Conservation (phyloP, 2,329 filamentous ascomycete species). For the Colletotrichum gigasporum region DNA sequence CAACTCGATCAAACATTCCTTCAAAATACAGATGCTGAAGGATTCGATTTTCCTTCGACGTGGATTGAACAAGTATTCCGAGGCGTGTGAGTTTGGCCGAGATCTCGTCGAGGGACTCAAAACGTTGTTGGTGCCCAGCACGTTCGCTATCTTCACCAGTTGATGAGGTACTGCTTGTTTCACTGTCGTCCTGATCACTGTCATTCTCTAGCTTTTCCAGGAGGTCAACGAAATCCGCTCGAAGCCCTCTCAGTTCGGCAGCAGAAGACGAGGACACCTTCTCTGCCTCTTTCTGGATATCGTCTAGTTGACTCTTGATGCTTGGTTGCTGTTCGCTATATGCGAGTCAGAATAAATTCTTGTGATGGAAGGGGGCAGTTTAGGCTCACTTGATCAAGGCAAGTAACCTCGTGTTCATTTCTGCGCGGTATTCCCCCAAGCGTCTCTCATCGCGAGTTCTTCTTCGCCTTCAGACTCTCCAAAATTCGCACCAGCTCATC, state of each 20-base stretch:
- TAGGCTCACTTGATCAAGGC: background rate
- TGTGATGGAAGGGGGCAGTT: no score
- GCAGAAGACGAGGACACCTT: background rate
- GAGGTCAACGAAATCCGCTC: background rate
- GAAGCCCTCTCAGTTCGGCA: background rate
- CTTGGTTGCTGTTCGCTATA: background rate
- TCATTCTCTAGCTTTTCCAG: background rate
- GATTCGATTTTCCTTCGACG: background rate
- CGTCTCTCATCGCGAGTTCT: background rate
- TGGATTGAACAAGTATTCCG: background rate
- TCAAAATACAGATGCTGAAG: background rate
- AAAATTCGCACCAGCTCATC: background rate
- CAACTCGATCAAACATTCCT: background rate
- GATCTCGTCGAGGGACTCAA: background rate
- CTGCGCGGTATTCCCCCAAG: background rate
- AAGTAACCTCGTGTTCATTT: background rate
- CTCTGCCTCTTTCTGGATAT: background rate
- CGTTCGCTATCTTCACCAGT: background rate
- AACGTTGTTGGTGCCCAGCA: no score
- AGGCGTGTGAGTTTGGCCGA: background rate
- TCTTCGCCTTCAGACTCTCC: background rate
- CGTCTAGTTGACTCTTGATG: background rate
- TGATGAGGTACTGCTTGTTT: background rate
- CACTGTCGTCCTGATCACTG: background rate
- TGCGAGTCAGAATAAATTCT: no score